Conservation (phyloP, 345 rosid genomes). For the Lepidium aucheri region DNA sequence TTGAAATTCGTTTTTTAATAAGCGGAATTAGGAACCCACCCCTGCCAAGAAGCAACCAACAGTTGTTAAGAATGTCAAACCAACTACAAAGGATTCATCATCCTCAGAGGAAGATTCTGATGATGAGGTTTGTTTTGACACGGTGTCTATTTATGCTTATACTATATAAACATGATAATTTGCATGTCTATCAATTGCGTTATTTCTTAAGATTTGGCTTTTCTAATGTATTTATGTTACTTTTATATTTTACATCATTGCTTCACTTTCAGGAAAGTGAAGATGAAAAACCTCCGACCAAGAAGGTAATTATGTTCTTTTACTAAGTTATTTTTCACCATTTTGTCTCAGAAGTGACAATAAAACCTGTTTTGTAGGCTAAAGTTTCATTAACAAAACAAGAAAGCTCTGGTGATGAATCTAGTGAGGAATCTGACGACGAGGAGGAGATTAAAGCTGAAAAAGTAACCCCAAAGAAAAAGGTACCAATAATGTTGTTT, state of each 20-base stretch:
- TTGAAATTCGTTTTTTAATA: neutral
- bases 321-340: neutral
- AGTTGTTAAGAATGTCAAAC: slow-evolving; percentile 19
- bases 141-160: neutral
- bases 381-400: slow-evolving; percentile 24
- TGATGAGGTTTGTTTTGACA: slow-evolving; percentile 19
- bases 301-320: slow-evolving; percentile 29
- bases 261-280: slow-evolving; percentile 19
- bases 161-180: neutral
- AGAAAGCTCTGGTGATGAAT: slow-evolving; percentile 41
- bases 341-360: neutral
- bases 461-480: slow-evolving; percentile 44
- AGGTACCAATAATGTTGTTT: slow-evolving; percentile 11
- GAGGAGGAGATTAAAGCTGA: slow-evolving; percentile 43
- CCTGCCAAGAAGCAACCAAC: slow-evolving; percentile 7
- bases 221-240: neutral
- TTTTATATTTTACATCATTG: neutral
- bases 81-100: slow-evolving; percentile 26
- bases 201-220: neutral
- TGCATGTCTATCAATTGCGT: neutral
- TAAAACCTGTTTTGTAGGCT: slow-evolving; percentile 2
- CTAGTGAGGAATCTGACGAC: slow-evolving; percentile 33
- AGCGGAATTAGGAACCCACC: slow-evolving; percentile 19
- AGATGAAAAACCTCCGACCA: slow-evolving; percentile 18
- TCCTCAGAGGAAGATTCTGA: slow-evolving; percentile 18